Base-by-base conservation (phyloP, 331 rosid species). In the Phaseolus coccineus region DNA sequence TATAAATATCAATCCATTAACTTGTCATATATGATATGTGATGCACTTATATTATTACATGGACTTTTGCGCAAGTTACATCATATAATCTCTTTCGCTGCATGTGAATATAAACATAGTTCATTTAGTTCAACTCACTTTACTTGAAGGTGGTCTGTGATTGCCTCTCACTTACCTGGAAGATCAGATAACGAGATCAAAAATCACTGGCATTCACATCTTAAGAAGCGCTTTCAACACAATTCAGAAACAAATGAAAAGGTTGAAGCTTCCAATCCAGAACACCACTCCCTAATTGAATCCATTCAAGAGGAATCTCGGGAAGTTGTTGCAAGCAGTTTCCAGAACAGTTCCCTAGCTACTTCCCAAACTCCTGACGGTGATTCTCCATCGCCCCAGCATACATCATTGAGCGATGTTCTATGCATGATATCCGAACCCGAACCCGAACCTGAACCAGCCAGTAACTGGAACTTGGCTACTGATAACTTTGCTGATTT, bases 101-200 rank as follows among this genome's bases (percentile, higher is more conserved):
- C 24, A 33, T 15, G 46, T 15, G 27, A 6, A 63, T 33, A 63
- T 55, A 72, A 33, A 52, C 33, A n/a, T 13, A 58, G 3, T 13
- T 71, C 25, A 40, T 24, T 15, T 15, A 64, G 35, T 66, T 46
- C 24, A 30, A 83, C 55, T 31, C 6, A n/a, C 6, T 48, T 64
- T 3, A 22, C 1, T 77, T 73, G 63, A 76, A 91, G 93, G 76
- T 91, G 96, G 94, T 86, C 96, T 2, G 44, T 77, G 24, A 91
- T 91, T 58, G 91, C 94, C 0, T 85, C 92, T 1, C 59, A 82
- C 28, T 63, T 91, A 33, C 78, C 86, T 2, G 94, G 94, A 81
- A 84, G 92, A 80, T 85, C 91, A 37, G 94, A 90, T 78, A 90
- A 90, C 39, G 91, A 87, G 73, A 76, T 87, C 0, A 90, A 86